Evolutionary conservation across 2,329 filamentous ascomycete genomes (phyloP), one percentile per base, ranked within the genome.

Genomic region (Emmonsia crescens): DNA sequence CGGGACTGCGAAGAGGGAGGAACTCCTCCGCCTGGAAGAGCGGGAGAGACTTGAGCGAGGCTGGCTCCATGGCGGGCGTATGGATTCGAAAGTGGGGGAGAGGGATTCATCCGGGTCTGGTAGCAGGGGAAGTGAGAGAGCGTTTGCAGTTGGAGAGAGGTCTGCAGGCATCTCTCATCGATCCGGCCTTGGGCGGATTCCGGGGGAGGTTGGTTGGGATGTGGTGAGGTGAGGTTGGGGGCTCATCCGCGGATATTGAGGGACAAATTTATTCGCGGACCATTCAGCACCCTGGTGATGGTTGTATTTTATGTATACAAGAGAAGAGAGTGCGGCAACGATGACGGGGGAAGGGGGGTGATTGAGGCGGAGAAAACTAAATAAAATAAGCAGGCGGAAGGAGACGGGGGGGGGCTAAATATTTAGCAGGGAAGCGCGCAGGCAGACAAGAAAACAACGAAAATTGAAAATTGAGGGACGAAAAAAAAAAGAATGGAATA

Each of bases 21-120:
- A 73, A 67, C 75, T 75, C 62, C 76, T 75, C 58, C 74, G 72
- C 9, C 60, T 54, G 29, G 51, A 57, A 31, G 42, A 55, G 60
- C 62, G 55, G 59, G 51, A 61, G 36, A 64, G 62, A 38, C 75
- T 70, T 9, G 75, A 70, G 44, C 74, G 75, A 19, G 76, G 74
- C 49, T 78, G 77, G 64, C 77, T 79, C 82, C 83, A 84, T 73
- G 79, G 74, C 58, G 79, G 80, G 54, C 77, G 78, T 57, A 72
- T 73, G 58, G 71, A 71, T 59, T 72, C 67, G 68, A 73, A 67
- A 60, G 74, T 79, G 19, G 81, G 79, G 31, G 82, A 80, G 5
- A 78, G 72, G 60, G 76, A 67, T 49, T 70, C 69, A 51, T 72
- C 75, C 62, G 79, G 77, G 33, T 75, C 73, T 36, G 54, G 21